Percentiles rank a stretch among this genome's conserved stretches.
Conservation (phyloP, 192 early-diverging fungal species). For the Coemansia sp. region DNA sequence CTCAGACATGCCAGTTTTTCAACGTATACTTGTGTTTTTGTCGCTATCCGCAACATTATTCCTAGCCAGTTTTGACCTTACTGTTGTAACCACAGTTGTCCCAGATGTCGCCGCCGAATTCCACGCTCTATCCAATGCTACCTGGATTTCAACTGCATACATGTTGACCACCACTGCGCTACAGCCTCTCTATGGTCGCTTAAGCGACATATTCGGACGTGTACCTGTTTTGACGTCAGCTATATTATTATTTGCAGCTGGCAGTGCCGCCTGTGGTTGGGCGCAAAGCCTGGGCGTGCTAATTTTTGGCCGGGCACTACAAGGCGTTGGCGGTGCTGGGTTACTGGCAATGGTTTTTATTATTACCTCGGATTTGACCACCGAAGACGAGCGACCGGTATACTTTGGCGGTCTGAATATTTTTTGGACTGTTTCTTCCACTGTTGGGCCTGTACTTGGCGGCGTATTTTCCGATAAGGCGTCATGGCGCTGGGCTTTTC, state of each 20-base stretch:
- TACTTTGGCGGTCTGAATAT: slow-evolving; percentile 58
- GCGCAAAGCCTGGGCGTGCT: slow-evolving; percentile 64
- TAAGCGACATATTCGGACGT: background rate
- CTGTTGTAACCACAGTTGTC: background rate
- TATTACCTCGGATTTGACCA: slow-evolving; percentile 64
- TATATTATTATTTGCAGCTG: slow-evolving; percentile 51
- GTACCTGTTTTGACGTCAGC: slow-evolving; percentile 41
- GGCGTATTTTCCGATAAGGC: slow-evolving; percentile 57
- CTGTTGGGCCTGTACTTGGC: slow-evolving; percentile 62
- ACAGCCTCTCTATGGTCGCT: background rate
- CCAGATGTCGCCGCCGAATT: background rate
- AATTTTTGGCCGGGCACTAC: slow-evolving; percentile 62
- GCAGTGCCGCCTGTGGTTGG: slow-evolving; percentile 55
- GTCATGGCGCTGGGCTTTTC: slow-evolving; percentile 60
- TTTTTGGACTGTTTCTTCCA: slow-evolving; percentile 59
- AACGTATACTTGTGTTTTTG: background rate
- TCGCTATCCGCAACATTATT: background rate
- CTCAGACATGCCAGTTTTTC: background rate
- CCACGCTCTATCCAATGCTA: background rate
- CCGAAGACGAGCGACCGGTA: slow-evolving; percentile 60
- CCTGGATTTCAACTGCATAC: background rate
- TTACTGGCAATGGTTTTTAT: slow-evolving; percentile 63
- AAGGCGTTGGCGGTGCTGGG: slow-evolving; percentile 70
- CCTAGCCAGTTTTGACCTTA: background rate
- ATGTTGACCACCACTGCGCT: background rate